Base-by-base conservation (phyloP, 345 rosid genomes). In the Hypericum androsaemum region DNA sequence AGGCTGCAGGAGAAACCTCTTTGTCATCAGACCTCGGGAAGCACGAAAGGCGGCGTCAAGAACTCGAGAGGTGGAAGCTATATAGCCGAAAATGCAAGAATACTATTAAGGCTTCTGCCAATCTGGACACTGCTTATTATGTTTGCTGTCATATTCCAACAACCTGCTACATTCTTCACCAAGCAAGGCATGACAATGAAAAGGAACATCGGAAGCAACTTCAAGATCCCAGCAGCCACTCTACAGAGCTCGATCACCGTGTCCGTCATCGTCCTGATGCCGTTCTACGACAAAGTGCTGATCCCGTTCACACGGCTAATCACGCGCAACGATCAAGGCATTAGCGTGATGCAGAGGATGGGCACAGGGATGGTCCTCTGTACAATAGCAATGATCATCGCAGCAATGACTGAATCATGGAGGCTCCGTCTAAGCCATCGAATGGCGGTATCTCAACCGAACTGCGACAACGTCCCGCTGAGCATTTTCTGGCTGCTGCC, bases 201-300 rank as follows among this genome's bases (percentile, higher is more conserved):
- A 52, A 70, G 95, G 54, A 90, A 57, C 65, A 70, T 90, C 0
- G 92, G 95, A 12, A 65, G 68, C 53, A 56, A 63, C 67, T 81
- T 90, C 76, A 83, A 74, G 73, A 81, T 90, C 71, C 98, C 98
- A 5, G 92, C 98, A 0, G 96, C 98, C 2, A 87, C 98, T 0
- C 68, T 90, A 7, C 98, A 90, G 67, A 90, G 98, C 43, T 63
- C 92, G 0, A 87, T 90, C 42, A 84, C 96, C 37, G 47, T 86
- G n/a, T 90, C 98, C 9, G 80, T 90, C 57, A 84, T 90, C 64
- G 78, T 87, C 52, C 69, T 87, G 7, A 82, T 87, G 95, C 98
- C 98, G 0, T 57, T 87, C 0, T 90, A 90, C 47, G 89, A 84
- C 51, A 72, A 67, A 14, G 15, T 81, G 28, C 62, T 90, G 64